Conservation (phyloP, 768 basidiomycete species). For the Pulveroboletus sp. region DNA sequence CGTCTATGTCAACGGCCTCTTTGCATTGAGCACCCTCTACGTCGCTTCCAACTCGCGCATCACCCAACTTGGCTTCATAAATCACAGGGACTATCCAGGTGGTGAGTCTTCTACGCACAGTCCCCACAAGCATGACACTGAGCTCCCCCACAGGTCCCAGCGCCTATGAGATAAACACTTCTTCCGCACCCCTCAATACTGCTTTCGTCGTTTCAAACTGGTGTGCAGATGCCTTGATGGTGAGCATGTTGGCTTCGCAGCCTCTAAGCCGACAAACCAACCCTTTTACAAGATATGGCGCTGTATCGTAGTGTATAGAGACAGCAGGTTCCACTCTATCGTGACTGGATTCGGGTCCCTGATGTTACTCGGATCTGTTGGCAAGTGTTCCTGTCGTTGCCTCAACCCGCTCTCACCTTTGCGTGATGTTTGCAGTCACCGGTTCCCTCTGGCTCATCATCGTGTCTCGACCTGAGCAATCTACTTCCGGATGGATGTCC, state of each 20-base stretch:
- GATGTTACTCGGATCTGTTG: conserved; percentile 24
- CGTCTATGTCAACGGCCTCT: conserved; percentile 27
- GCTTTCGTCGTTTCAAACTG: conserved; percentile 30
- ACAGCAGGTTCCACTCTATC: conserved; percentile 18
- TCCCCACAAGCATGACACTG: neutral
- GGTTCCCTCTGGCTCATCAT: conserved; percentile 28
- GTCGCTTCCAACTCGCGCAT: conserved; percentile 20
- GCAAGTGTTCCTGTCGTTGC: conserved; percentile 5
- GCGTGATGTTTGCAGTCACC: conserved; percentile 14
- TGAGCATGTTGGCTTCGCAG: conserved; percentile 1
- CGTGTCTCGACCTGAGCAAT: conserved; percentile 21
- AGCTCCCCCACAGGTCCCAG: conserved; percentile 17
- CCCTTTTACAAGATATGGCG: conserved; percentile 25
- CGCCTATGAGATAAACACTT: conserved; percentile 20
- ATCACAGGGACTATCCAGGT: conserved; percentile 30
- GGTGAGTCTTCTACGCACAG: conserved; percentile 11
- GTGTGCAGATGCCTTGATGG: conserved; percentile 30
- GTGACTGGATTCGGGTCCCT: conserved; percentile 16
- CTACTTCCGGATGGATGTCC: conserved; percentile 26
- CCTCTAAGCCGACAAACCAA: neutral
- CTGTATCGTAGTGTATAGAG: conserved; percentile 30
- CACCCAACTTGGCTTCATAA: conserved; percentile 29
- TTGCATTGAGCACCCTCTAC: conserved; percentile 27
- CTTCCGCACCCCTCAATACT: conserved; percentile 25
- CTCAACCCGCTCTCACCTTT: neutral